Percentiles rank a stretch among this genome's conserved stretches.
phyloP scores from a whole-genome alignment of 768 basidiomycete genomes.

The Russula brevipes region DNA sequence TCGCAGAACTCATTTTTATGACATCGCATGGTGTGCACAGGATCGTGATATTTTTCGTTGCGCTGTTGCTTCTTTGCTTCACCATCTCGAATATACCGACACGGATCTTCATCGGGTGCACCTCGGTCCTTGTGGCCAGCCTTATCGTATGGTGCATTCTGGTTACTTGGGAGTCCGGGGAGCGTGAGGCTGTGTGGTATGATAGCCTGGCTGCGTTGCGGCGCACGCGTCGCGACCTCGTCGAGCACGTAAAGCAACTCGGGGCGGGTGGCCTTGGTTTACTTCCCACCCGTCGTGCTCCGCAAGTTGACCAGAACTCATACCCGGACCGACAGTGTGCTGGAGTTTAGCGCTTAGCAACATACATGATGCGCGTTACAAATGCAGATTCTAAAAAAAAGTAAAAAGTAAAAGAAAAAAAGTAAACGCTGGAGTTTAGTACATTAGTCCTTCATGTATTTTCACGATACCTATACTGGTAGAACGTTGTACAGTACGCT shows the following conservation, averaged over 20 bases:
- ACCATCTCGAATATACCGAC: slow-evolving; percentile 4
- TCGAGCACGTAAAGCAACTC: neutral
- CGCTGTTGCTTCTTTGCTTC: slow-evolving; percentile 17
- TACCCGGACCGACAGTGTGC: neutral
- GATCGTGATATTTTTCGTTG: slow-evolving; percentile 16
- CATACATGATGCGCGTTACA: too few species aligned
- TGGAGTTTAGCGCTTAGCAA: neutral
- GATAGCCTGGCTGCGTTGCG: neutral
- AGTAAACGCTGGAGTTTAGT: too few species aligned
- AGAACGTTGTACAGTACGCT: too few species aligned
- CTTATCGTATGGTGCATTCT: slow-evolving; percentile 9
- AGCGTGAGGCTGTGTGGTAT: neutral
- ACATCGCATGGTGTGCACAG: neutral
- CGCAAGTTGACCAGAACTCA: neutral
- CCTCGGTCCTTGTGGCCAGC: neutral
- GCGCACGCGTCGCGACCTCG: neutral
- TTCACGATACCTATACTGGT: too few species aligned
- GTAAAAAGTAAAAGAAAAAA: too few species aligned
- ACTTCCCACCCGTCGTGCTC: neutral
- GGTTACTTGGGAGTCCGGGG: neutral
- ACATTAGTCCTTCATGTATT: too few species aligned
- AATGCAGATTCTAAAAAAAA: too few species aligned
- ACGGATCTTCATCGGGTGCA: slow-evolving; percentile 1
- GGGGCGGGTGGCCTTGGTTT: neutral
- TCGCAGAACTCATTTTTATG: neutral